Conservation (phyloP, 805 yeast genomes). For the Pichia pseudocactophila region DNA sequence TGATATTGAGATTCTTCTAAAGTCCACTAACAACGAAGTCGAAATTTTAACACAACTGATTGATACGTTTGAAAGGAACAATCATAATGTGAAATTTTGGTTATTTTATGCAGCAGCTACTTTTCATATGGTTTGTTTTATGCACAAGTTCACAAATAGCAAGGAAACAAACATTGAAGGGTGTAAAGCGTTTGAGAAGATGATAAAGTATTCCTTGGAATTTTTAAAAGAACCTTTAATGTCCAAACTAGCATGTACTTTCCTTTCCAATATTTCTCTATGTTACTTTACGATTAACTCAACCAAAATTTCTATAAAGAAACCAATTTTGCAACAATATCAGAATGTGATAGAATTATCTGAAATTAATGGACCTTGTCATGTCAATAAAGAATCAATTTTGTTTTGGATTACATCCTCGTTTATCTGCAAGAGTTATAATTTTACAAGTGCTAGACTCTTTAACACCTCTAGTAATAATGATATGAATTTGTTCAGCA, state of each 20-base stretch:
- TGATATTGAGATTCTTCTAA: no score
- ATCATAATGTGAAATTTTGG: constrained; percentile 20
- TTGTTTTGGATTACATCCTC: constrained; percentile 45
- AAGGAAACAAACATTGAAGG: background rate
- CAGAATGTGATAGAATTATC: constrained; percentile 44
- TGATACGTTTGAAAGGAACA: constrained; percentile 16
- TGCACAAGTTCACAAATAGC: background rate
- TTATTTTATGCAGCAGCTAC: background rate
- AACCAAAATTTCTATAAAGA: constrained; percentile 24
- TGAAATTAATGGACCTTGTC: constrained; percentile 53
- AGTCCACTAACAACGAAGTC: constrained; percentile 2
- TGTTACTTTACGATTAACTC: background rate
- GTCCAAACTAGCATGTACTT: constrained; percentile 26
- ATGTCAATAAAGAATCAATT: constrained; percentile 37
- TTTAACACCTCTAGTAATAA: constrained; percentile 11
- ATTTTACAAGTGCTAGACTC: constrained; percentile 23
- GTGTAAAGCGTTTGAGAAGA: background rate
- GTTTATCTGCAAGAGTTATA: constrained; percentile 28
- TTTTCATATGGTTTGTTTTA: background rate
- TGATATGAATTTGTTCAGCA: constrained; percentile 14
- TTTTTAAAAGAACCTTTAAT: constrained; percentile 27
- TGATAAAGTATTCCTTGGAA: constrained; percentile 25
- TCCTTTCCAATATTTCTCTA: constrained; percentile 18
- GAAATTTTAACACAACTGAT: constrained; percentile 10
- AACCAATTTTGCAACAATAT: constrained; percentile 35